Conservation (phyloP, 345 rosid genomes). For the Pugionium dolabratum region DNA sequence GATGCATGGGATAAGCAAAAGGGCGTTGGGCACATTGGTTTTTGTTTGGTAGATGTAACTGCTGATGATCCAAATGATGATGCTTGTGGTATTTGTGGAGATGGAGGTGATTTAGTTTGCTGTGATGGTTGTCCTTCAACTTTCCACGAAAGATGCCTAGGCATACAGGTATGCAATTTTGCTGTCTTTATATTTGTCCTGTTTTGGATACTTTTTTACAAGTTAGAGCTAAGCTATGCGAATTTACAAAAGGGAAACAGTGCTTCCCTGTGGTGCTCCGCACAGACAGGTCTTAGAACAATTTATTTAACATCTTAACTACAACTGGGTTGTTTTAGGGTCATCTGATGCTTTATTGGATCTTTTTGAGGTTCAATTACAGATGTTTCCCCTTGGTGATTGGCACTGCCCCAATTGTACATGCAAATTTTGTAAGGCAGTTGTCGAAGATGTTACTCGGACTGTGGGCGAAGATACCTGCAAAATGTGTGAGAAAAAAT, state of each 20-base stretch:
- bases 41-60: slow-evolving; percentile 53
- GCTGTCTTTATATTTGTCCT: neutral
- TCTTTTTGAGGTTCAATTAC: slow-evolving; percentile 44
- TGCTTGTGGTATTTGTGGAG: slow-evolving; percentile 92
- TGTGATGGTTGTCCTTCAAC: slow-evolving; percentile 93
- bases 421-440: slow-evolving; percentile 76
- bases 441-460: slow-evolving; percentile 36
- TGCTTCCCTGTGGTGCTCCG: neutral
- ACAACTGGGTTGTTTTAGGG: slow-evolving; percentile 20
- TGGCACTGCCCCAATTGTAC: slow-evolving; percentile 88
- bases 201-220: neutral
- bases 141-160: slow-evolving; percentile 79
- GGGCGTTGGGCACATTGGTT: slow-evolving; percentile 49
- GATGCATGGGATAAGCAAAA: slow-evolving; percentile 74
- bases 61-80: slow-evolving; percentile 91
- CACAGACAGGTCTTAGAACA: slow-evolving; percentile 12
- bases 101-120: slow-evolving; percentile 89
- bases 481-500: slow-evolving; percentile 72
- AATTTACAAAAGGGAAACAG: slow-evolving; percentile 6
- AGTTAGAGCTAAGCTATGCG: neutral
- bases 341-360: slow-evolving; percentile 25
- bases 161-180: slow-evolving; percentile 52
- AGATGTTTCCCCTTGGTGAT: slow-evolving; percentile 77
- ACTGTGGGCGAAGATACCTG: slow-evolving; percentile 49
- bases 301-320: neutral